A percentile compares a stretch with the other conserved stretches of the same genome.
Evolutionary conservation across 768 basidiomycete species (phyloP).

Genomic region (Stropharia rugosoannulata): DNA sequence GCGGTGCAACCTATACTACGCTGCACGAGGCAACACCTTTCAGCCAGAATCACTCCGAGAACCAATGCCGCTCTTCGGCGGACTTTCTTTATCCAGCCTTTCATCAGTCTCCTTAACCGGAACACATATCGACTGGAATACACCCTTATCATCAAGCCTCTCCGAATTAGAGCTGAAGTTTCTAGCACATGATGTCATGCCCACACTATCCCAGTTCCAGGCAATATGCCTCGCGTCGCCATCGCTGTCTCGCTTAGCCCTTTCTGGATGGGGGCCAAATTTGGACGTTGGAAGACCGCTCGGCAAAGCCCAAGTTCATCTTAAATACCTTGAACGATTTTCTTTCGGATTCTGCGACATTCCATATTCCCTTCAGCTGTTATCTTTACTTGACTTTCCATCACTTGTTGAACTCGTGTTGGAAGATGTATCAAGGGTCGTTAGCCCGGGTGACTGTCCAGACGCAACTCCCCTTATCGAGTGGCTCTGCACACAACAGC

Average conservation of each 20-base stretch:
- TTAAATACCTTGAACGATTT: conserved; percentile 37
- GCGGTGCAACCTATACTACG: conserved; percentile 61
- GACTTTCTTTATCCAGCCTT: conserved; percentile 29
- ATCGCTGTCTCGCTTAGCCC: conserved; percentile 38
- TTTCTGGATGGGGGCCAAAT: conserved; percentile 55
- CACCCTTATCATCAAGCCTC: conserved; percentile 39
- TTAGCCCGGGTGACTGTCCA: conserved; percentile 30
- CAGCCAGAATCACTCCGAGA: conserved; percentile 36
- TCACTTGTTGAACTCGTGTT: conserved; percentile 34
- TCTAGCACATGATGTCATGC: conserved; percentile 57
- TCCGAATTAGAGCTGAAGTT: conserved; percentile 52
- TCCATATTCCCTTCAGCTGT: conserved; percentile 21
- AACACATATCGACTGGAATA: conserved; percentile 57
- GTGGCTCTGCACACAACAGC: conserved; percentile 22
- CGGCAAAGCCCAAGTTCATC: conserved; percentile 18
- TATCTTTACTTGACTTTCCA: conserved; percentile 31
- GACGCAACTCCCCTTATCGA: conserved; percentile 38
- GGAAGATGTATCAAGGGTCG: conserved; percentile 44
- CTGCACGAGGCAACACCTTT: conserved; percentile 42
- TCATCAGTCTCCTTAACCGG: conserved; percentile 48
- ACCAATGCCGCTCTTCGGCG: conserved; percentile 48
- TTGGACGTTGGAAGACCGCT: conserved; percentile 14
- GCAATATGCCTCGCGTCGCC: conserved; percentile 41
- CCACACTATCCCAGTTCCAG: conserved; percentile 44
- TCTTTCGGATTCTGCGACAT: conserved; percentile 33